Evolutionary conservation across 306 rosid species (phyloP).

Genomic region (Chamaecrista fasciculata): DNA sequence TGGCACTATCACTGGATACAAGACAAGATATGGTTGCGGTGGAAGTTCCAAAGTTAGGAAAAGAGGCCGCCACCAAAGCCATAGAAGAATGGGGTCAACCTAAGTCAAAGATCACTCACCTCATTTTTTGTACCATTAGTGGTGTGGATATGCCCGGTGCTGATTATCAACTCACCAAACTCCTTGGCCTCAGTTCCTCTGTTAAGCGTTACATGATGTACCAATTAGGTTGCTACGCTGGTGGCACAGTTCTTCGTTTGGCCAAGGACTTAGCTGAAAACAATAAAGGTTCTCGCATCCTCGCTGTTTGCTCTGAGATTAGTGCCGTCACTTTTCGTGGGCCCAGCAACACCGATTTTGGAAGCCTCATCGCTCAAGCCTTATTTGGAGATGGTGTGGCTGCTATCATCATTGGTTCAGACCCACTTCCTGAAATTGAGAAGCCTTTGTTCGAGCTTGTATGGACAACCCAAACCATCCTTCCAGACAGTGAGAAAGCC

Average conservation of each 20-base stretch:
- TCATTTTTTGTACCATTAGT: slow-evolving; percentile 3
- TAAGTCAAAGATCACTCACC: slow-evolving; percentile 3
- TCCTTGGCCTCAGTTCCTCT: not conserved
- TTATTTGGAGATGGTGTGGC: slow-evolving; percentile 1
- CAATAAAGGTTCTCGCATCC: not conserved
- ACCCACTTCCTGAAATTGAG: not conserved
- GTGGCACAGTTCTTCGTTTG: not conserved
- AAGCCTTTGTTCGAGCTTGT: not conserved
- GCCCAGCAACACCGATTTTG: not conserved
- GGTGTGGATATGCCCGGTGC: slow-evolving; percentile 6
- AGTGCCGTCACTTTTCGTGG: not conserved
- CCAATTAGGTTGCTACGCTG: not conserved
- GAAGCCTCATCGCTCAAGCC: not conserved
- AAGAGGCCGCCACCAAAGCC: not conserved
- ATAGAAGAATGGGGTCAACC: slow-evolving; percentile 4
- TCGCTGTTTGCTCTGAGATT: not conserved
- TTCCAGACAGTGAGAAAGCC: slow-evolving; percentile 4
- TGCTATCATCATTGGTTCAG: not conserved
- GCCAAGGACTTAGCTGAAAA: not conserved
- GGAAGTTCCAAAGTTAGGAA: not conserved
- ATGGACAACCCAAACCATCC: not conserved
- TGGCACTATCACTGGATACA: not conserved
- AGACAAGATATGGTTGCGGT: not conserved
- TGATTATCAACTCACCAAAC: slow-evolving; percentile 10
- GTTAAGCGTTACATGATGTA: slow-evolving; percentile 1